phyloP scores from a whole-genome alignment of 768 basidiomycete species.

The Hebeloma cylindrosporum region DNA sequence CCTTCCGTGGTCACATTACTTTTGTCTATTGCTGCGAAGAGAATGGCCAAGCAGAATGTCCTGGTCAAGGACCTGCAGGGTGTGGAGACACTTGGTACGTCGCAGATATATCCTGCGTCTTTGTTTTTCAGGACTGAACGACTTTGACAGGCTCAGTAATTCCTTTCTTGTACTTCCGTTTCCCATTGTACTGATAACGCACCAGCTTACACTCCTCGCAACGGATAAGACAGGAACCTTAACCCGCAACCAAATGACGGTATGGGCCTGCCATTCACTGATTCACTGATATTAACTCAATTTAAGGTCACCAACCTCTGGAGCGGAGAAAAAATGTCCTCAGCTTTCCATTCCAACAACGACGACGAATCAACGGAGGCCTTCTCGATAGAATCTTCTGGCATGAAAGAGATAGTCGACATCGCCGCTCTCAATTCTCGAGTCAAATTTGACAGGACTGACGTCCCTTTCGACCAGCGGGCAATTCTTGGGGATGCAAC shows the following conservation, averaged over 20 bases:
- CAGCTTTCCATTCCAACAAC: slow-evolving; percentile 73
- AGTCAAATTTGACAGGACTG: slow-evolving; percentile 66
- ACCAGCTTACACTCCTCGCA: slow-evolving; percentile 61
- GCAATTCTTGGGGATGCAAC: slow-evolving; percentile 72
- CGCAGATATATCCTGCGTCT: slow-evolving; percentile 17
- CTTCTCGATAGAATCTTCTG: slow-evolving; percentile 51
- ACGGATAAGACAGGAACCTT: slow-evolving; percentile 75
- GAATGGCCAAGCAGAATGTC: slow-evolving; percentile 71
- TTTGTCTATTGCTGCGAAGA: slow-evolving; percentile 66
- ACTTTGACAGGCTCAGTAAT: slow-evolving; percentile 50
- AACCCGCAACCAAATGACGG: slow-evolving; percentile 74
- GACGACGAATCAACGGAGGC: slow-evolving; percentile 51
- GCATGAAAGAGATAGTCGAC: slow-evolving; percentile 67
- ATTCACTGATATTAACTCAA: neutral
- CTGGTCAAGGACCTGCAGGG: slow-evolving; percentile 76
- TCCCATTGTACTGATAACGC: slow-evolving; percentile 8
- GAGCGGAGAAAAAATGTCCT: slow-evolving; percentile 61
- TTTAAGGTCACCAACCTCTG: slow-evolving; percentile 61
- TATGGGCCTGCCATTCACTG: slow-evolving; percentile 15
- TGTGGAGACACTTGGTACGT: slow-evolving; percentile 64
- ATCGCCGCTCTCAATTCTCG: slow-evolving; percentile 66
- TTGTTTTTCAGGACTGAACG: slow-evolving; percentile 21
- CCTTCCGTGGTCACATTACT: slow-evolving; percentile 68
- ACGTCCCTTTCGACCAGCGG: slow-evolving; percentile 61
- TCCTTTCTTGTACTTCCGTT: neutral